Evolutionary conservation across 345 rosid species (phyloP).

Genomic region (Schrenkiella parvula): DNA sequence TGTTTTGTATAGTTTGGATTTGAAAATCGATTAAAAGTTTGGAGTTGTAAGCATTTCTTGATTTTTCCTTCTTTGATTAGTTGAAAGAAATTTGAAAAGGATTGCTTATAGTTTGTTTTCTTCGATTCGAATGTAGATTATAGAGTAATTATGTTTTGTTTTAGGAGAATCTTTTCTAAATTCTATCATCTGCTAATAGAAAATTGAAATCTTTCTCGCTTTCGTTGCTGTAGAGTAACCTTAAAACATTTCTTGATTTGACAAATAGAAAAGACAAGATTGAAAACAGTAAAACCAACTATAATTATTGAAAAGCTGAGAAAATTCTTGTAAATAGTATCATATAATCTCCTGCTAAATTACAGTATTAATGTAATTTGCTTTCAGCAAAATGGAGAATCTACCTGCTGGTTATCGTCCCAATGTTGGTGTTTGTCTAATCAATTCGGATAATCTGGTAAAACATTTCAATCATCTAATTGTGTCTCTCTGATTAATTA

Average conservation of each 20-base stretch:
- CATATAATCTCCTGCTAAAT: not conserved
- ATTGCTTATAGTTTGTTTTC: not conserved
- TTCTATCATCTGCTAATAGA: not conserved
- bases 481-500: not conserved
- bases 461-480: not conserved
- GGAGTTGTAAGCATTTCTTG: not conserved
- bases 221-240: not conserved
- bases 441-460: constrained; percentile 87
- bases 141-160: not conserved
- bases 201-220: not conserved
- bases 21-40: not conserved
- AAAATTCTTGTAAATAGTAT: not conserved
- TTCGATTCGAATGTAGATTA: not conserved
- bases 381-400: constrained; percentile 52
- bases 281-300: not conserved
- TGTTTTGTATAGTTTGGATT: not conserved
- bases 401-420: constrained; percentile 97
- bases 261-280: not conserved
- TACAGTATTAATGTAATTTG: not conserved
- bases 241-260: not conserved
- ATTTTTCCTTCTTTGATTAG: not conserved
- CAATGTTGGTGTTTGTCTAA: constrained; percentile 93
- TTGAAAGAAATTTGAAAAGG: not conserved
- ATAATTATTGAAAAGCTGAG: no score
- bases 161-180: not conserved